Evolutionary conservation across 2,329 filamentous ascomycete genomes (phyloP), one percentile per base, ranked within the genome.

Genomic region (Colletotrichum orbiculare): DNA sequence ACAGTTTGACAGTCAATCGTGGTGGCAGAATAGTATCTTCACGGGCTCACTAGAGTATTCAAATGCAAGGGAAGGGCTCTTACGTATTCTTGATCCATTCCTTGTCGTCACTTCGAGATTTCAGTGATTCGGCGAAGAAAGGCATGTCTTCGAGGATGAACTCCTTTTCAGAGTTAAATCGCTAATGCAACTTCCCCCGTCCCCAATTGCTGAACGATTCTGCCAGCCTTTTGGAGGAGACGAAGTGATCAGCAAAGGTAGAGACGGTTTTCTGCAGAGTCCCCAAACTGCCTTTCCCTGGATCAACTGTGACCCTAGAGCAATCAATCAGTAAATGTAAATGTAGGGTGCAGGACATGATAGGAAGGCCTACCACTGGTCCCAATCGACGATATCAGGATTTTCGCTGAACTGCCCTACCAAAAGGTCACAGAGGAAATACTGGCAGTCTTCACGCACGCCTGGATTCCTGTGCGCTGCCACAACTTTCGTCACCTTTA

Each of bases 81-180:
- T 37, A 54, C 39, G 39, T 54, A 12, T 38, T 43, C 52, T 34
- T 54, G 6, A 54, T 54, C 39, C 52, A 54, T 10, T 54, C 52
- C 52, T 6, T 8, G 25, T 54, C 39, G 2, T 54, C 39, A 33
- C 37, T 38, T 8, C 52, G 25, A 15, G 17, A 35, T 34, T 43
- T 12, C 12, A 54, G 12, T 2, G 52, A 41, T n/a, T 43, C 45
- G 1, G 17, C 1, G 2, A 54, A 54, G 39, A 54, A 54, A 1
- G 17, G 15, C 17, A 54, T 38, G 0, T 45, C 52, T 0, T 15
- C 11, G 13, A 8, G 39, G 39, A n/a, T 33, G 12, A 54, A 6
- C 2, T 54, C 17, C 0, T 38, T 10, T 17, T 43, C 8, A 8
- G 52, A 43, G 9, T 45, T 25, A 0, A 54, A 41, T 17, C 25